phyloP scores from a whole-genome alignment of 2,329 filamentous ascomycete genomes.

The Aspergillus sojae region DNA sequence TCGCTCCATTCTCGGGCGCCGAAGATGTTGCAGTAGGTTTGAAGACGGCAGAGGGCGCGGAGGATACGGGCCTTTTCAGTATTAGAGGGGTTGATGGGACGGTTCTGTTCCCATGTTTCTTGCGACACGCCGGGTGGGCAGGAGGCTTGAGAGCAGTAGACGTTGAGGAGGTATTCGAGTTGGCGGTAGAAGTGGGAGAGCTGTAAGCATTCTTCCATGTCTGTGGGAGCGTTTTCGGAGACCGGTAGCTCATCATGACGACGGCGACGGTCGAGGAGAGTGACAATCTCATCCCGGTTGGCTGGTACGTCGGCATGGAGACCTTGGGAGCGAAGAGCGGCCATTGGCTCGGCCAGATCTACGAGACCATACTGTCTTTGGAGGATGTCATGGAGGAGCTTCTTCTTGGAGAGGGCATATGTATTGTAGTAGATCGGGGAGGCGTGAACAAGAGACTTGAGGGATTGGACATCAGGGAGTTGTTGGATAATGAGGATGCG shows the following conservation, averaged over 20 bases:
- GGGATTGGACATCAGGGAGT: constrained; percentile 14
- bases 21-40: constrained; percentile 22
- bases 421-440: constrained; percentile 16
- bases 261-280: constrained; percentile 15
- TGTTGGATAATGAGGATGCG: constrained; percentile 16
- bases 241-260: constrained; percentile 6
- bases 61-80: constrained; percentile 16
- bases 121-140: constrained; percentile 5
- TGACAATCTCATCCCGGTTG: constrained; percentile 15
- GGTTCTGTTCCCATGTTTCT: constrained; percentile 1
- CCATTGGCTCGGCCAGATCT: constrained; percentile 16
- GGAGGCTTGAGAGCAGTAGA: constrained; percentile 8
- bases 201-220: constrained; percentile 6
- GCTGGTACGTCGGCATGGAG: constrained; percentile 15
- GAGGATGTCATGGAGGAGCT: constrained; percentile 15
- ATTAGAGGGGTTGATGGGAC: constrained; percentile 1
- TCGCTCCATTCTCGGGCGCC: constrained; percentile 18
- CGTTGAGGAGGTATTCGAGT: constrained; percentile 8
- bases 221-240: background rate
- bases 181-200: constrained; percentile 15
- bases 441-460: constrained; percentile 14
- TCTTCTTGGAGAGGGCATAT: constrained; percentile 12
- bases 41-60: constrained; percentile 19
- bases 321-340: constrained; percentile 16
- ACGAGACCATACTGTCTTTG: constrained; percentile 13